A percentile compares a stretch with the other conserved stretches of the same genome.
Evolutionary conservation across 257 asterid species (phyloP).

Genomic region (Nyctanthes arbortristis): DNA sequence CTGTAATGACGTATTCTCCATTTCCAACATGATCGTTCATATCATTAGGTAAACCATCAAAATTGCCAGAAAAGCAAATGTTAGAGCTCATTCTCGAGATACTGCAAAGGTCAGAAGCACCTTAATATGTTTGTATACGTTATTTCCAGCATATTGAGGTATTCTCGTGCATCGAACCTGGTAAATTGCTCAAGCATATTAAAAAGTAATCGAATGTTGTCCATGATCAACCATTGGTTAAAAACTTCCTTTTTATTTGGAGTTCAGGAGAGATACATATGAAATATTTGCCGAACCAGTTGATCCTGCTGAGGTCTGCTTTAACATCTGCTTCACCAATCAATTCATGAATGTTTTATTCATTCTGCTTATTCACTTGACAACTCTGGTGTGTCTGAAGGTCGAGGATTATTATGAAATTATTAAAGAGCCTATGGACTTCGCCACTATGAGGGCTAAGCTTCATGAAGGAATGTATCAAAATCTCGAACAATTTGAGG

Average conservation of each 20-base stretch:
- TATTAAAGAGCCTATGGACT: slow-evolving; percentile 89
- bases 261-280: slow-evolving; percentile 65
- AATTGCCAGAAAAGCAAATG: slow-evolving; percentile 60
- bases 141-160: background rate
- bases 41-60: slow-evolving; percentile 36
- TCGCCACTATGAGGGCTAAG: slow-evolving; percentile 95
- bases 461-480: slow-evolving; percentile 86
- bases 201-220: background rate
- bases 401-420: slow-evolving; percentile 79
- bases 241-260: background rate
- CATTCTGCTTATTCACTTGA: background rate
- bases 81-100: slow-evolving; percentile 76
- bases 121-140: background rate
- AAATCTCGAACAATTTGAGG: slow-evolving; percentile 80
- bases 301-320: slow-evolving; percentile 64
- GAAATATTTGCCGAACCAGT: slow-evolving; percentile 92
- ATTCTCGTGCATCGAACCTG: background rate
- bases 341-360: background rate
- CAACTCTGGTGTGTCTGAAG: slow-evolving; percentile 27
- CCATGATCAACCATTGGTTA: background rate
- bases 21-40: background rate
- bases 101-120: slow-evolving; percentile 56
- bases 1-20: background rate
- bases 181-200: background rate
- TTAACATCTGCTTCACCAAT: background rate